Evolutionary conservation across 352 stramenopile genomes (phyloP), one percentile per base, ranked within the genome.

Genomic region (Pythium apleroticum): DNA sequence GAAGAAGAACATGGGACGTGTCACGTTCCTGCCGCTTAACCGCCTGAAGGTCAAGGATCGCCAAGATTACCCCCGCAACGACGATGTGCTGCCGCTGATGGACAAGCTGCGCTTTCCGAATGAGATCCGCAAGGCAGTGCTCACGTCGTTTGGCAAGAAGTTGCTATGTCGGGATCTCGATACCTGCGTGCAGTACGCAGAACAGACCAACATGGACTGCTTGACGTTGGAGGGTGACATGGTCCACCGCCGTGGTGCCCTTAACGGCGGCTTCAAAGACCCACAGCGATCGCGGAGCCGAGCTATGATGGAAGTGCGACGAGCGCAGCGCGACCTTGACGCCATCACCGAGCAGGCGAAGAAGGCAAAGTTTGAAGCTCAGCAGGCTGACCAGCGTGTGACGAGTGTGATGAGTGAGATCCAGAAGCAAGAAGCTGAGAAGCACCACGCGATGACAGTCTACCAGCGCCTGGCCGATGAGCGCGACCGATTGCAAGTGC

Each of bases 171-270:
- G 89, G 1, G 94, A 98, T 68, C 73, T 98, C 27, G 96, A 98
- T 31, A 87, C 95, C 10, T 95, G 84, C 41, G 76, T 81, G 28
- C 75, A 92, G 25, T 95, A 92, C 48, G 76, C 78, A 8, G 74
- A 93, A 72, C 74, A 86, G 56, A 86, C 78, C 4, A 90, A 95
- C 61, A 98, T 99, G 90, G 97, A 99, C 79, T 98, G 96, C 53
- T 86, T 99, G 48, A 99, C 98, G 11, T 76, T 99, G 15, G 96
- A 99, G 41, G 98, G 98, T 49, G 97, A 99, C 71, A 89, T 99
- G 76, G 97, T 98, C 55, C 97, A 97, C 59, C 90, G 96, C 31
- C 94, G 96, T 50, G 98, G 98, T 74, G 96, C 92, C n/a, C 75
- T 99, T 5, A 94, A 98, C 22, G 98, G 98, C 61, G 98, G 98